A percentile compares a stretch with the other conserved stretches of the same genome.
phyloP scores from a whole-genome alignment of 805 yeast species.

The Saccharomycopsis guyanensis region DNA sequence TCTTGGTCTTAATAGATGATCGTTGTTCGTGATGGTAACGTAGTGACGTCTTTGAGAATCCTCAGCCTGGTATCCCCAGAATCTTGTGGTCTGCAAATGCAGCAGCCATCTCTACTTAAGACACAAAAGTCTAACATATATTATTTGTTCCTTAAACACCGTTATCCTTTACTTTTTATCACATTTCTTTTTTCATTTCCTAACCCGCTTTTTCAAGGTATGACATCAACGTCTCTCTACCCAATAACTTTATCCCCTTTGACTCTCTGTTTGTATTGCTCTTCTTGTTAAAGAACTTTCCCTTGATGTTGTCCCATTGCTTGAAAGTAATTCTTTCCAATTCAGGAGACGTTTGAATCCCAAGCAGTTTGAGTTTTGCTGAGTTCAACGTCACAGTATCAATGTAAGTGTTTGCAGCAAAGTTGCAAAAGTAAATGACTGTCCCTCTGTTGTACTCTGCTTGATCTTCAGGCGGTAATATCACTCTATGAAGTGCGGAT shows the following conservation, averaged over 20 bases:
- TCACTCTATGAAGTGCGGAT: constrained; percentile 39
- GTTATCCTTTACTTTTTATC: too few relatives aligned
- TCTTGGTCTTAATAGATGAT: too few relatives aligned
- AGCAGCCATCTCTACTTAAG: too few relatives aligned
- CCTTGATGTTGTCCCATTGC: constrained; percentile 39
- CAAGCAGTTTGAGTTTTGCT: constrained; percentile 30
- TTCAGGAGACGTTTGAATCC: constrained; percentile 26
- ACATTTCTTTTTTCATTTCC: too few relatives aligned
- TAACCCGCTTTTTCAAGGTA: constrained; percentile 1
- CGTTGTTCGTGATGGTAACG: too few relatives aligned
- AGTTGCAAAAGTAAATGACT: constrained; percentile 36
- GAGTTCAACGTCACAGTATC: constrained; percentile 36
- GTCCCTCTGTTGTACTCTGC: constrained; percentile 29
- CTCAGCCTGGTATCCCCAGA: too few relatives aligned
- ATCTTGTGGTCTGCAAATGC: too few relatives aligned
- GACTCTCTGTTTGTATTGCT: not conserved
- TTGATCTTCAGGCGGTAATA: constrained; percentile 39
- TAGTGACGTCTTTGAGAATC: too few relatives aligned
- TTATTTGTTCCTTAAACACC: too few relatives aligned
- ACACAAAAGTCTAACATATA: too few relatives aligned
- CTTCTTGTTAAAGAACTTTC: constrained; percentile 34
- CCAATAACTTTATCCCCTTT: constrained; percentile 16
- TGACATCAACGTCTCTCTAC: constrained; percentile 18
- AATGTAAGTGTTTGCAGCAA: constrained; percentile 29
- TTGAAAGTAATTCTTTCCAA: constrained; percentile 34